Evolutionary conservation across 768 basidiomycete species (phyloP), one percentile per base, ranked within the genome.

Genomic region (Russula ochroleuca): DNA sequence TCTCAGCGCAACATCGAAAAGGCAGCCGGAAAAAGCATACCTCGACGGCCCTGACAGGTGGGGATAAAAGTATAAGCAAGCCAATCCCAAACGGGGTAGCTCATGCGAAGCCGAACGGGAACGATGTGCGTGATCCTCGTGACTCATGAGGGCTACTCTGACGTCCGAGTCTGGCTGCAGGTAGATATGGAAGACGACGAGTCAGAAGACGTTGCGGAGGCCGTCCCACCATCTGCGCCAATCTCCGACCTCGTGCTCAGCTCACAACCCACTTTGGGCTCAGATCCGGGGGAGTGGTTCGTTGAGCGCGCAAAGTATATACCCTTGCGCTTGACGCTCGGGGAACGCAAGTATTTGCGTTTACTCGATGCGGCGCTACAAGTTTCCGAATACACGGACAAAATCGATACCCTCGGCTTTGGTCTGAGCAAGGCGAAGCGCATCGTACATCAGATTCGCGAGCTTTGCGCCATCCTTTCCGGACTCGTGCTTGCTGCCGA

Each of bases 341-440:
- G 71, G 33, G 92, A 94, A 73, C 88, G 92, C 67, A 94, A 94
- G 73, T 90, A 80, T 72, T 86, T 94, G 61, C 88, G 92, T 31
- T 81, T 94, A 5, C 79, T 94, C 53, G 92, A 94, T 63, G 92
- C 91, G 10, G 92, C 92, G 2, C 81, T 94, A 45, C 83, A 83
- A 54, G 90, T 92, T 41, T 90, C 88, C 17, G 92, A 94, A 72
- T 93, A 93, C 72, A 94, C 92, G 48, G 92, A 94, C 78, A 92
- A 91, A 72, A 90, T 93, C 37, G 92, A 94, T 75, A 90, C 87
- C 54, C 75, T 92, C 45, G 84, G 87, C 2, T 92, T 85, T 64
- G 84, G 87, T 6, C 76, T 88, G 37, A 88, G 87, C 33, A 94
- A 92, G 72, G 83, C 90, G n/a, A 92, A 91, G 72, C 84, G 92